Conservation (phyloP, 2,329 filamentous ascomycete species). For the Dactylonectria macrodidyma region DNA sequence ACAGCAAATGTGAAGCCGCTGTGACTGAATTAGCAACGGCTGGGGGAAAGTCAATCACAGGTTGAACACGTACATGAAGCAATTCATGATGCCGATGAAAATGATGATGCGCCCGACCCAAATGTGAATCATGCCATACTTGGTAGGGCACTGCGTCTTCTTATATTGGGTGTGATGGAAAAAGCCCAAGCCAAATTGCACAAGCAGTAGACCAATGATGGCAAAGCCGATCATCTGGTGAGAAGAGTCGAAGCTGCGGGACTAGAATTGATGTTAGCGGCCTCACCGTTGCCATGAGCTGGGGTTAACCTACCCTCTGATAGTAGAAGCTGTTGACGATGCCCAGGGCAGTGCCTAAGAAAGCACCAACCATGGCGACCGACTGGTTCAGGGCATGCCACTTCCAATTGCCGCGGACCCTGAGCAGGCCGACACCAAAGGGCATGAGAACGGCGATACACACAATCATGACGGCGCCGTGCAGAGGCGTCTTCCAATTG, state of each 20-base stretch:
- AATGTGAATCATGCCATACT: conserved; percentile 67
- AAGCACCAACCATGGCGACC: conserved; percentile 62
- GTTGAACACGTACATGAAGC: conserved; percentile 64
- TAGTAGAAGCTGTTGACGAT: conserved; percentile 68
- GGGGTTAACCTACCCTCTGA: conserved; percentile 64
- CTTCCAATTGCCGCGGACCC: conserved; percentile 65
- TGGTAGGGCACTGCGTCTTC: conserved; percentile 63
- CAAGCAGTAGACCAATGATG: conserved; percentile 65
- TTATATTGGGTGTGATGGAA: conserved; percentile 70
- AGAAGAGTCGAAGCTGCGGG: conserved; percentile 64
- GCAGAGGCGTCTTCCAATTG: conserved; percentile 59
- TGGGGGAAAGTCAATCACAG: no score
- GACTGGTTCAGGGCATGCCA: conserved; percentile 70
- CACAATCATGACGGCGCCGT: conserved; percentile 69
- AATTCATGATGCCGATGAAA: conserved; percentile 68
- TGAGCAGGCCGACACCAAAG: conserved; percentile 67
- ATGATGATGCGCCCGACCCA: conserved; percentile 71
- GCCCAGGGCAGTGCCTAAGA: conserved; percentile 67
- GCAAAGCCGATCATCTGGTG: conserved; percentile 74
- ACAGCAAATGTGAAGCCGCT: conserved; percentile 72
- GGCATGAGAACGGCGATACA: conserved; percentile 70
- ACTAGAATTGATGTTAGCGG: conserved; percentile 53
- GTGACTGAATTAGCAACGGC: conserved; percentile 12
- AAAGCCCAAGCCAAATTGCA: conserved; percentile 68
- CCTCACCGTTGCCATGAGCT: neutral